Evolutionary conservation across 352 stramenopile genomes (phyloP).

Genomic region (Pythium periplocum): DNA sequence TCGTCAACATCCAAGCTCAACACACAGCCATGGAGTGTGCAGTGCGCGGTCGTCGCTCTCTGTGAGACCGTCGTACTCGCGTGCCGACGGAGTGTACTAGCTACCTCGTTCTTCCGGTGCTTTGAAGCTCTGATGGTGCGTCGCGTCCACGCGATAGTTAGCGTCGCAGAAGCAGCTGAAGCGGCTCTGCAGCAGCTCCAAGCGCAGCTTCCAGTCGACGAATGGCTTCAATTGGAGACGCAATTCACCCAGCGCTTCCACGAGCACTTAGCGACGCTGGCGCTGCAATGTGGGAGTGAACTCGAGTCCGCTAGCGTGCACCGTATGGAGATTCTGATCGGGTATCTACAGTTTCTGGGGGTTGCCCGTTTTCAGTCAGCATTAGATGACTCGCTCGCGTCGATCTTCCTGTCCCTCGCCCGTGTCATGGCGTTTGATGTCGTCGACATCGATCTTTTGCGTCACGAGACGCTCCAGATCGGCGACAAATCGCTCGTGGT

Average conservation of each 20-base stretch:
- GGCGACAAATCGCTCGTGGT: slow-evolving; percentile 24
- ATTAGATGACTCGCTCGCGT: slow-evolving; percentile 46
- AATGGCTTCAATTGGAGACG: slow-evolving; percentile 56
- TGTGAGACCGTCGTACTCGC: slow-evolving; percentile 49
- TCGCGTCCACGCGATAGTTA: slow-evolving; percentile 38
- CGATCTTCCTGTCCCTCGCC: slow-evolving; percentile 40
- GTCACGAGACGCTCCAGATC: slow-evolving; percentile 35
- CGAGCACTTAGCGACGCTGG: slow-evolving; percentile 64
- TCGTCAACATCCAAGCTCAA: slow-evolving; percentile 12
- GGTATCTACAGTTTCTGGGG: slow-evolving; percentile 57
- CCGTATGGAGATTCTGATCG: slow-evolving; percentile 59
- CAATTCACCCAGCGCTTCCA: slow-evolving; percentile 62
- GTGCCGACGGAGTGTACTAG: slow-evolving; percentile 37
- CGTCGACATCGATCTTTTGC: slow-evolving; percentile 71
- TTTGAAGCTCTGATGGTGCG: slow-evolving; percentile 79
- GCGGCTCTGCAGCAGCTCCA: slow-evolving; percentile 20
- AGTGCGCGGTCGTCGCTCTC: slow-evolving; percentile 47
- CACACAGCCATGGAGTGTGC: slow-evolving; percentile 52
- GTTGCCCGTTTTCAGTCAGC: slow-evolving; percentile 24
- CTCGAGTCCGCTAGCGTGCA: slow-evolving; percentile 53
- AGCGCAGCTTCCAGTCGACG: slow-evolving; percentile 23
- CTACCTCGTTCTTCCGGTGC: slow-evolving; percentile 59
- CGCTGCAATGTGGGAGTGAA: slow-evolving; percentile 51
- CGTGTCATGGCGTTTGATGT: slow-evolving; percentile 52
- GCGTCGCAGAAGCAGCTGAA: slow-evolving; percentile 11